phyloP scores from a whole-genome alignment of 208 protist species.

The Trypanosoma vivax region DNA sequence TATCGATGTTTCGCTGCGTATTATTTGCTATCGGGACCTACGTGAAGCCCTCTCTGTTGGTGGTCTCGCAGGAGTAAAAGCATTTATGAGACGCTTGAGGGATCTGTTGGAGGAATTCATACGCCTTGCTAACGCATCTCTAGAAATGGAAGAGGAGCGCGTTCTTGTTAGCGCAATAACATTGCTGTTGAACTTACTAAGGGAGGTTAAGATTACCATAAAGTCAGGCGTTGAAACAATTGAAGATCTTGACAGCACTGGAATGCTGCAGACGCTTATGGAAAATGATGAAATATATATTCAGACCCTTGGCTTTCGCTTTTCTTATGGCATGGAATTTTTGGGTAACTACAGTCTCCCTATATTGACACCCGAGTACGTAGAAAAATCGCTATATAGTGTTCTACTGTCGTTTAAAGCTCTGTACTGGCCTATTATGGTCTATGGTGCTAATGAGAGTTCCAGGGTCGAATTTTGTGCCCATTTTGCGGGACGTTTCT shows the following conservation, averaged over 20 bases:
- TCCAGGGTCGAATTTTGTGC: conserved; percentile 15
- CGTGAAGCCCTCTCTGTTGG: conserved; percentile 43
- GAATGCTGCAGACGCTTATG: conserved; percentile 71
- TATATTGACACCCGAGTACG: conserved; percentile 32
- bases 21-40: conserved; percentile 61
- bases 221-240: conserved; percentile 37
- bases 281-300: conserved; percentile 41
- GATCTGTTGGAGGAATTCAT: conserved; percentile 49
- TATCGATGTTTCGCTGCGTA: conserved; percentile 55
- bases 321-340: conserved; percentile 79
- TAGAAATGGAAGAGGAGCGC: conserved; percentile 13
- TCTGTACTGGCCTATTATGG: conserved; percentile 13
- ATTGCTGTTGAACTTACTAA: conserved; percentile 43
- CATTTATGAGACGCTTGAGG: conserved; percentile 42
- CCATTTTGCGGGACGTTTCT: conserved; percentile 52
- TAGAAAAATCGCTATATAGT: conserved; percentile 23
- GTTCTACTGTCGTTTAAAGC: conserved; percentile 18
- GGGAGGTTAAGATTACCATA: conserved; percentile 42
- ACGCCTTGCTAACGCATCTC: conserved; percentile 21
- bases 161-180: conserved; percentile 37
- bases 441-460: conserved; percentile 1
- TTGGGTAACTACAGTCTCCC: conserved; percentile 48
- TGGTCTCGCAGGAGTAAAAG: conserved; percentile 37
- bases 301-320: conserved; percentile 42
- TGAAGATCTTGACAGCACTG: conserved; percentile 56